Evolutionary conservation across 192 early-diverging fungal genomes (phyloP).

Genomic region (Phlyctochytrium bullatum): DNA sequence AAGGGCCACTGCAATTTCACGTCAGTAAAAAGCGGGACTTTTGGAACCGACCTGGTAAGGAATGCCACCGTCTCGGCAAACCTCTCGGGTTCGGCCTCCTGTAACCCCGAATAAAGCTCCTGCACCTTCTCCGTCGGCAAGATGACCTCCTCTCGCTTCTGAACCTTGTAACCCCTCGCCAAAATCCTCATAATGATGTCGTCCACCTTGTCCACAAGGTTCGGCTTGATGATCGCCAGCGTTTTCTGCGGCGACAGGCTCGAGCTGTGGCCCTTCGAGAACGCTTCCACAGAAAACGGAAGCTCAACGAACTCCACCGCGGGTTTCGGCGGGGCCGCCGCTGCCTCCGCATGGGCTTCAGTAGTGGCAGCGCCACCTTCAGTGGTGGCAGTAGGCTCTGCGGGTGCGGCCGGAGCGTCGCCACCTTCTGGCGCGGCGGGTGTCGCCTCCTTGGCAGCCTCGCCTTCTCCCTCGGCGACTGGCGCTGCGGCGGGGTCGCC

Average conservation of each 20-base stretch:
- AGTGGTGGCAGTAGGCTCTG: too few species aligned
- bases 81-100: conserved; percentile 23
- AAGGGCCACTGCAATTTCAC: conserved; percentile 30
- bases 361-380: too few species aligned
- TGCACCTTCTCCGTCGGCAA: conserved; percentile 34
- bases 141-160: conserved; percentile 47
- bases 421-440: background rate
- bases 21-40: background rate
- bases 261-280: background rate
- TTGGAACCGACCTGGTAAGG: conserved; percentile 35
- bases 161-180: conserved; percentile 42
- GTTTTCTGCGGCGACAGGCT: conserved; percentile 42
- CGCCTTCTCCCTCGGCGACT: background rate
- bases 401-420: background rate
- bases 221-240: conserved; percentile 54
- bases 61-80: conserved; percentile 40
- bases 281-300: conserved; percentile 6
- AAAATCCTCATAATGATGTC: conserved; percentile 51
- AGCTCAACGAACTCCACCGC: conserved; percentile 5
- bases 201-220: conserved; percentile 42
- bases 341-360: too few species aligned
- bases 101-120: conserved; percentile 38
- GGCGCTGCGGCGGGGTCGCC: background rate
- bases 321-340: background rate
- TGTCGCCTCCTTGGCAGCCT: background rate